Base-by-base conservation (phyloP, 2,329 filamentous ascomycete genomes). In the Leptographium procerum region DNA sequence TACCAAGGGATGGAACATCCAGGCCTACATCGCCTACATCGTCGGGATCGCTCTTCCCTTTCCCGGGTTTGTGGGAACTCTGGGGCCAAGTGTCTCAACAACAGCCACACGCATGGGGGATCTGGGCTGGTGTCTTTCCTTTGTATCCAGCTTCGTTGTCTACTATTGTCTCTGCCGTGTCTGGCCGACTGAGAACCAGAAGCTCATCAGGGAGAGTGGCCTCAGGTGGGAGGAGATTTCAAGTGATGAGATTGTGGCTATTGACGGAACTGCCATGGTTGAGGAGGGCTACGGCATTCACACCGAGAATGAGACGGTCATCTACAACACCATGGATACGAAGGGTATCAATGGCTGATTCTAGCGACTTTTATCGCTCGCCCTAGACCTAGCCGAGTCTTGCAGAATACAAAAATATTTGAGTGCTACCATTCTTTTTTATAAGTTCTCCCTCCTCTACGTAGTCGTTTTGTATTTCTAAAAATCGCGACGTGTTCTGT, bases 41-140 rank as follows among this genome's bases (percentile, higher is more conserved):
- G 65, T 65, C 50, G 70, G 69, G 43, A 66, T 71, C 45, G 68
- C 67, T 3, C 64, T 70, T 22, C 69, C 70, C 2, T 71, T 71
- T 57, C 66, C 70, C 2, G 70, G 70, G 0, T 71, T 71, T 56
- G 63, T 68, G 28, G 69, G 66, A 19, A 66, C 69, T 1, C 61
- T 72, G 6, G 70, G 70, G 4, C 61, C 67, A 19, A 62, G 59
- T 1, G 69, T 72, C 24, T 68, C 66, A 24, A 58, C 64, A 14
- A 56, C 64, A 1, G 72, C 69, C 6, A 64, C 64, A 7, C 62
- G 69, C 50, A 60, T 71, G 40, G 65, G 65, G 10, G 62, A 68
- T 43, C 62, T 72, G 0, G 70, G 70, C 29, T 72, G 69, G 69
- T 53, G 70, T 14, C 60, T 72, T 19, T 70, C 67, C 1, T 71